phyloP scores from a whole-genome alignment of 164 flowering plant genomes.

The Magnolia kwangsiensis region DNA sequence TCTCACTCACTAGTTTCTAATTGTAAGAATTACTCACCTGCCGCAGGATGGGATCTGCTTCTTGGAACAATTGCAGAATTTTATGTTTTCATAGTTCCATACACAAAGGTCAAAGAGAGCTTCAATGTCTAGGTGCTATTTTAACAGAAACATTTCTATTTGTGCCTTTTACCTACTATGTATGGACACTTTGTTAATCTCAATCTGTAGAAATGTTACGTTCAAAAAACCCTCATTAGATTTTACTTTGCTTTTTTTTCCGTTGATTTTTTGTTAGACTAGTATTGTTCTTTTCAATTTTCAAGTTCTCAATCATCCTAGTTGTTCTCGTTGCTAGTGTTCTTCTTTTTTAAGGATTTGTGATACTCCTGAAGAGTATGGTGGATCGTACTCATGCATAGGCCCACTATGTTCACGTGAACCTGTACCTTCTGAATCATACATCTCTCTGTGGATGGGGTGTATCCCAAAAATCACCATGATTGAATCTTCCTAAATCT shows the following conservation, averaged over 20 bases:
- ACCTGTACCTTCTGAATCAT: no score
- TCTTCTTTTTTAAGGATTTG: neutral
- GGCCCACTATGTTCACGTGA: no score
- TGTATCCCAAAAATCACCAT: no score
- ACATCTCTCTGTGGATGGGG: no score
- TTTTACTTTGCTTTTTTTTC: neutral
- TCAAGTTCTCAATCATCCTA: no score
- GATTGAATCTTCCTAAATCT: no score
- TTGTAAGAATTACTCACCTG: neutral
- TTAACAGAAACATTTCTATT: neutral
- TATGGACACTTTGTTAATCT: neutral
- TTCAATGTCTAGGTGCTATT: slow-evolving; percentile 82
- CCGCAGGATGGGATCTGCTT: slow-evolving; percentile 74
- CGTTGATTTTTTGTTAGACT: neutral
- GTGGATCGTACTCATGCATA: neutral
- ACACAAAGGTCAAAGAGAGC: slow-evolving; percentile 98
- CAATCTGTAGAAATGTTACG: neutral
- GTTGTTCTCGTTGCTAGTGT: no score
- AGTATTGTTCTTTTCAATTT: neutral
- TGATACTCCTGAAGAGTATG: neutral
- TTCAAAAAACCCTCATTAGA: neutral
- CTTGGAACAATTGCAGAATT: slow-evolving; percentile 79
- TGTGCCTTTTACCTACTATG: neutral
- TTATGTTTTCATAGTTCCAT: slow-evolving; percentile 77
- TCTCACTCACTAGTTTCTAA: neutral